Conservation (phyloP, 106 monocot genomes). For the Dioscorea dumetorum region DNA sequence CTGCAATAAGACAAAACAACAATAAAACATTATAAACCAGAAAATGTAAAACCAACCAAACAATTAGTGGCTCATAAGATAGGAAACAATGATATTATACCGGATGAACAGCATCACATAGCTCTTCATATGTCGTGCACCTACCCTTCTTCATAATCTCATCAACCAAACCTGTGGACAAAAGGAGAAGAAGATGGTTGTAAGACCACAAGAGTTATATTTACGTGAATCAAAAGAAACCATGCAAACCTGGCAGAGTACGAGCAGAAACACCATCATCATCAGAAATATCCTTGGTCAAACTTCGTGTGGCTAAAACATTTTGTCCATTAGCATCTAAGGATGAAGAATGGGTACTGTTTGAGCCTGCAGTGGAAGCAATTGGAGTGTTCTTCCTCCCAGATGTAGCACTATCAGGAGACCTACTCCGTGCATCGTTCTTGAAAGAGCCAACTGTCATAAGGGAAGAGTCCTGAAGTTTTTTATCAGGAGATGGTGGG, state of each 20-base stretch:
- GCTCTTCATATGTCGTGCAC: slow-evolving; percentile 54
- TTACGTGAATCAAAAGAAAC: no score
- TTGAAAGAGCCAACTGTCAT: slow-evolving; percentile 24
- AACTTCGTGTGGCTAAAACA: slow-evolving; percentile 14
- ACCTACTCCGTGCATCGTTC: slow-evolving; percentile 27
- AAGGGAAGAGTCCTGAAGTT: slow-evolving; percentile 21
- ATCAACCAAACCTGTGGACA: slow-evolving; percentile 65
- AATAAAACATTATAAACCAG: not conserved
- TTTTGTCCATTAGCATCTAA: slow-evolving; percentile 25
- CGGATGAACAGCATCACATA: slow-evolving; percentile 67
- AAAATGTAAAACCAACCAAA: slow-evolving; percentile 1
- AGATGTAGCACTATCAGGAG: slow-evolving; percentile 19
- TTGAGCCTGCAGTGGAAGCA: slow-evolving; percentile 17
- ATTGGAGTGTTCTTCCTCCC: slow-evolving; percentile 27
- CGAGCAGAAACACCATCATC: slow-evolving; percentile 16
- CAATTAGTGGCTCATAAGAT: not conserved
- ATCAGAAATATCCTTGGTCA: slow-evolving; percentile 26
- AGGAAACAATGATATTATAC: slow-evolving; percentile 19
- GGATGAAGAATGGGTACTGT: slow-evolving; percentile 7
- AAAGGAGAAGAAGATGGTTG: not conserved
- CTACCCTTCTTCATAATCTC: slow-evolving; percentile 60
- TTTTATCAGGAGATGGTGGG: slow-evolving; percentile 22
- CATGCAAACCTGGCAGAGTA: slow-evolving; percentile 61
- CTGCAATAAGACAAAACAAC: slow-evolving; percentile 24
- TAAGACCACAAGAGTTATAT: no score